phyloP scores from a whole-genome alignment of 352 stramenopile genomes.

The Blastocystis sp. region DNA sequence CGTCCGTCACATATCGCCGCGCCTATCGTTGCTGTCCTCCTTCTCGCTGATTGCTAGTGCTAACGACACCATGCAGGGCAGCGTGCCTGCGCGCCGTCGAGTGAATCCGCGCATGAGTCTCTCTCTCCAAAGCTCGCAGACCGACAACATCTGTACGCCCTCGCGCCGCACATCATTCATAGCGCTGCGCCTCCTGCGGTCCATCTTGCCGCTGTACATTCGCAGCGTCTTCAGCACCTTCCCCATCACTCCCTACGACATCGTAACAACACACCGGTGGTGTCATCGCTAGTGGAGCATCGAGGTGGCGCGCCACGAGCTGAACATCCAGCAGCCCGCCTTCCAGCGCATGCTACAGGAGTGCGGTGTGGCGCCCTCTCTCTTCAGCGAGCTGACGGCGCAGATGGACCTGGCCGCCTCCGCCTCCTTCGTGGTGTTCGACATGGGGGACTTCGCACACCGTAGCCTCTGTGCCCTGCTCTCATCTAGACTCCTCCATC shows the following conservation, averaged over 20 bases:
- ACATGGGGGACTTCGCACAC: background rate
- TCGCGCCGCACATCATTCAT: background rate
- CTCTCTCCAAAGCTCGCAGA: background rate
- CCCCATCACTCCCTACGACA: constrained; percentile 37
- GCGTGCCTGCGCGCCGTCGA: too few species aligned
- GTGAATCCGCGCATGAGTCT: background rate
- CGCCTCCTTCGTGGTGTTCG: background rate
- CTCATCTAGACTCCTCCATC: background rate
- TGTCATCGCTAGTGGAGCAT: constrained; percentile 43
- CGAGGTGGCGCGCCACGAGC: background rate
- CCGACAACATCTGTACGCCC: constrained; percentile 11
- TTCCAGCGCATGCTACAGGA: constrained; percentile 33
- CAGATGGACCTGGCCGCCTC: background rate
- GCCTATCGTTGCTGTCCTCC: too few species aligned
- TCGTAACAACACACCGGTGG: background rate
- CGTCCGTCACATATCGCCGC: too few species aligned
- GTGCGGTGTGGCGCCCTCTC: background rate
- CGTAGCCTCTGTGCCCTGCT: background rate
- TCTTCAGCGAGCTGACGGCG: constrained; percentile 2
- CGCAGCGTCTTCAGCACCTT: constrained; percentile 11
- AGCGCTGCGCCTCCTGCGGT: constrained; percentile 14
- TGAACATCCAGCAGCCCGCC: constrained; percentile 7
- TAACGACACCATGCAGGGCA: too few species aligned
- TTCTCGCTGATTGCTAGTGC: too few species aligned
- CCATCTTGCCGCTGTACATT: constrained; percentile 48